Evolutionary conservation across 495 filamentous ascomycete species (phyloP).

Genomic region (Lasiosphaeris hirsuta): DNA sequence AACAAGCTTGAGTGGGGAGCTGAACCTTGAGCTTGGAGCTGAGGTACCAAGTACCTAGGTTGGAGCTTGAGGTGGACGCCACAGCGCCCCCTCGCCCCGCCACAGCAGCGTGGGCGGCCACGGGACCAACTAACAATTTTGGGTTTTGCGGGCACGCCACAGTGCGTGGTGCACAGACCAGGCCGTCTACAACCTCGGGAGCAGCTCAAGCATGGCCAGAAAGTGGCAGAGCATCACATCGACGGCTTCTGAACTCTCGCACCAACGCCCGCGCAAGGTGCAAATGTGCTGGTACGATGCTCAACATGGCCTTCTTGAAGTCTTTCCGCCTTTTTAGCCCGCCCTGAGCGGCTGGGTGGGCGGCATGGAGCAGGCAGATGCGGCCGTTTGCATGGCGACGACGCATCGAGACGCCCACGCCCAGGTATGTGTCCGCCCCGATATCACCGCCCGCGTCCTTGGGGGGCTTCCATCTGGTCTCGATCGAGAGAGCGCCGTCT

Average conservation of each 20-base stretch:
- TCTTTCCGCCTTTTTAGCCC: slow-evolving; percentile 8
- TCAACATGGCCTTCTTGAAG: slow-evolving; percentile 3
- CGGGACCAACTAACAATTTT: too few relatives aligned
- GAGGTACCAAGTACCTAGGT: too few relatives aligned
- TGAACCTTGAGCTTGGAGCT: too few relatives aligned
- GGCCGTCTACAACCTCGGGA: slow-evolving; percentile 12
- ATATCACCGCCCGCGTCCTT: slow-evolving; percentile 1
- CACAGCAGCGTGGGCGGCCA: too few relatives aligned
- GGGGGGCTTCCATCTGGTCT: neutral
- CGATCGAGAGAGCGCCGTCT: slow-evolving; percentile 3
- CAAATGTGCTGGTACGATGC: slow-evolving; percentile 14
- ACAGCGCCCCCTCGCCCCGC: too few relatives aligned
- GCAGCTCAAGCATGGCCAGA: neutral
- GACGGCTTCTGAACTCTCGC: slow-evolving; percentile 14
- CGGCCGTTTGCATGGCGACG: slow-evolving; percentile 9
- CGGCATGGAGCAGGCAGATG: slow-evolving; percentile 8
- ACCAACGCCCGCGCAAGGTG: slow-evolving; percentile 12
- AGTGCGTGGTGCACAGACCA: neutral
- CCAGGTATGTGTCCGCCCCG: slow-evolving; percentile 19
- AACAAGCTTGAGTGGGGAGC: too few relatives aligned
- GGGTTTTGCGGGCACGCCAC: neutral
- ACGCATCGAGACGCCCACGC: neutral
- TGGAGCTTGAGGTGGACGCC: too few relatives aligned
- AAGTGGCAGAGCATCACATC: slow-evolving; percentile 15
- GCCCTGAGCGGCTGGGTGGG: slow-evolving; percentile 11